phyloP scores from a whole-genome alignment of 2,329 filamentous ascomycete species.

The Exophiala bonariae region DNA sequence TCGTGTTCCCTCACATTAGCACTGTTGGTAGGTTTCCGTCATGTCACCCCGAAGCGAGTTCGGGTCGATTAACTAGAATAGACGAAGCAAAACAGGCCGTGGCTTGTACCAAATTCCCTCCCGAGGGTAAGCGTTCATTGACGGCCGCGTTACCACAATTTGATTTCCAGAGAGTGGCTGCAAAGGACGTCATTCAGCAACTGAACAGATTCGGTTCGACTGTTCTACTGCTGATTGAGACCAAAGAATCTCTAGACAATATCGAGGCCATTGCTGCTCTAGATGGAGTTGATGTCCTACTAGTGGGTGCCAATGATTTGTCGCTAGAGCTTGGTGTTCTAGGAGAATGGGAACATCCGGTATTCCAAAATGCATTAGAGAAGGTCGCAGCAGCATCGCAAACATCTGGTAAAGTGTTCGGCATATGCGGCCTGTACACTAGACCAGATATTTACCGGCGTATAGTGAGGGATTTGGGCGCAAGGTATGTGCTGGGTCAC shows the following conservation, averaged over 20 bases:
- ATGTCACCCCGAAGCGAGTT: background rate
- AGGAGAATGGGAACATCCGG: constrained; percentile 13
- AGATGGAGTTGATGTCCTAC: constrained; percentile 16
- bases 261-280: constrained; percentile 17
- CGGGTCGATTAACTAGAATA: background rate
- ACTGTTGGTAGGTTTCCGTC: constrained; percentile 12
- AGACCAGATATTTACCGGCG: constrained; percentile 6
- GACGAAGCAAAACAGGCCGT: constrained; percentile 25
- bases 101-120: constrained; percentile 33
- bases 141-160: constrained; percentile 17
- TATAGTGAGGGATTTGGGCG: constrained; percentile 12
- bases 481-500: constrained; percentile 18
- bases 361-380: constrained; percentile 5
- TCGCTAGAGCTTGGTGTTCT: constrained; percentile 10
- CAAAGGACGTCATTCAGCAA: background rate
- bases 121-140: constrained; percentile 27
- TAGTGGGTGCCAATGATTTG: constrained; percentile 19
- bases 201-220: constrained; percentile 10
- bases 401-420: constrained; percentile 10
- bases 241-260: constrained; percentile 8
- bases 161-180: background rate
- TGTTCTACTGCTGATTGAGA: constrained; percentile 22
- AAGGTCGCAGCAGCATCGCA: constrained; percentile 9
- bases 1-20: constrained; percentile 18
- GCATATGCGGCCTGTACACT: constrained; percentile 8